Conservation (phyloP, 139 green algal genomes). For the Diplosphaera chodatii region DNA sequence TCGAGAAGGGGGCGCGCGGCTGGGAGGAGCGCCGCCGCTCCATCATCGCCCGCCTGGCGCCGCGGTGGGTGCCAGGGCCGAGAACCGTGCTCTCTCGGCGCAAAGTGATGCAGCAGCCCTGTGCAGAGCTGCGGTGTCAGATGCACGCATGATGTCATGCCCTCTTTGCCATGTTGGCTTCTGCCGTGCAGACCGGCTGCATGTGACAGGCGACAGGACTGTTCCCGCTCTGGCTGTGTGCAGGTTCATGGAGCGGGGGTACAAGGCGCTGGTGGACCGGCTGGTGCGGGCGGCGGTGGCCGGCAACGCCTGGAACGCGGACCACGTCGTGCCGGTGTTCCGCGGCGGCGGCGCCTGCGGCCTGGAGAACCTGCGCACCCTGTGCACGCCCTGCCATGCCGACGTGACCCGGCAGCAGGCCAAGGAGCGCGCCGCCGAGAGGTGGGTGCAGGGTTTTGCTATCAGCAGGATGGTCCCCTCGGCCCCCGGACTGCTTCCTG, state of each 20-base stretch:
- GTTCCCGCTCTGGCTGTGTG: too few species aligned
- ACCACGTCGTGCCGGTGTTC: slow-evolving; percentile 84
- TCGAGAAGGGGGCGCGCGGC: slow-evolving; percentile 31
- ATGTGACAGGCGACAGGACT: too few species aligned
- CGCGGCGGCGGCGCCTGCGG: slow-evolving; percentile 77
- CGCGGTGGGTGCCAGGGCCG: slow-evolving; percentile 2
- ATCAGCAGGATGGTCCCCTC: too few species aligned
- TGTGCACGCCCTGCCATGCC: slow-evolving; percentile 79
- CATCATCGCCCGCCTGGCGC: slow-evolving; percentile 6
- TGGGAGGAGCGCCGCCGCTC: slow-evolving; percentile 18
- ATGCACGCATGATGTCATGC: too few species aligned
- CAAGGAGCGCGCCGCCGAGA: slow-evolving; percentile 30
- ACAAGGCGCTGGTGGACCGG: slow-evolving; percentile 28
- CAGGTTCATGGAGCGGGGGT: slow-evolving; percentile 25
- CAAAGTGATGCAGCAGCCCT: too few species aligned
- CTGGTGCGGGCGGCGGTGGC: slow-evolving; percentile 45
- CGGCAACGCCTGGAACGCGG: slow-evolving; percentile 75
- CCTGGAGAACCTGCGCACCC: slow-evolving; percentile 83
- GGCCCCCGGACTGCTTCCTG: too few species aligned
- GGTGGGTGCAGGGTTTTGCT: too few species aligned
- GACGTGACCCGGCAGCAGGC: slow-evolving; percentile 53
- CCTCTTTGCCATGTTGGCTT: too few species aligned
- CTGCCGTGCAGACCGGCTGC: too few species aligned
- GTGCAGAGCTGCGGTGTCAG: too few species aligned
- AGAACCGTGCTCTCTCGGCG: too few species aligned